These are phyloP conservation scores for Anthracocystis panici-leucophaei DNA, from an alignment of 1,284 basidiomycete species.

Conservation along the genomic window DNA sequence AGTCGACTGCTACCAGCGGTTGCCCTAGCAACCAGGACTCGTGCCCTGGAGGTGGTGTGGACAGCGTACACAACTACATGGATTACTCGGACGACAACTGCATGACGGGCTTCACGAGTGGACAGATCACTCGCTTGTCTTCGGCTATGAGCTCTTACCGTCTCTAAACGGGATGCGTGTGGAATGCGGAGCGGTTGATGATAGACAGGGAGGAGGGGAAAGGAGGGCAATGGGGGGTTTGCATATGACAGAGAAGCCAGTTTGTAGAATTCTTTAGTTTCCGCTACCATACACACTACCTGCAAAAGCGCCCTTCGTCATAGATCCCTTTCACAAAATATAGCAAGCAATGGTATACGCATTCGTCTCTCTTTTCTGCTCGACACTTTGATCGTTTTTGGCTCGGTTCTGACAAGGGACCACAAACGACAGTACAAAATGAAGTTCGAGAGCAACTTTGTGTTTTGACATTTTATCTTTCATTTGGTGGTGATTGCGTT, in stretches of 20 bases:
- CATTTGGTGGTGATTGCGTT: too few species aligned
- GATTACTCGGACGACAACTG: conserved; percentile 46
- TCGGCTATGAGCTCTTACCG: conserved; percentile 33
- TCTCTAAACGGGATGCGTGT: conserved; percentile 6
- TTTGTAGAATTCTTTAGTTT: not conserved
- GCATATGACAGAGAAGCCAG: not conserved
- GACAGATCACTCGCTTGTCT: conserved; percentile 35
- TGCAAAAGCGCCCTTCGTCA: not conserved
- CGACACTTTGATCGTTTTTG: too few species aligned
- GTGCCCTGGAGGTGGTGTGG: conserved; percentile 45
- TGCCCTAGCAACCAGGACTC: conserved; percentile 47
- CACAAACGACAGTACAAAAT: not conserved
- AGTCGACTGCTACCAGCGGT: conserved; percentile 38
- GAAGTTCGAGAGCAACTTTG: not conserved
- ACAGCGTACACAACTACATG: conserved; percentile 45
- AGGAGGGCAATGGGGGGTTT: too few species aligned
- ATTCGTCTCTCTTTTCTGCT: not conserved
- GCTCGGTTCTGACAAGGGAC: not conserved
- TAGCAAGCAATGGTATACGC: conserved; percentile 2
- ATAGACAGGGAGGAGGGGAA: not conserved
- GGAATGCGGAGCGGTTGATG: too few species aligned
- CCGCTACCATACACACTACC: not conserved
- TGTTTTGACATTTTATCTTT: too few species aligned
- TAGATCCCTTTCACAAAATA: not conserved
- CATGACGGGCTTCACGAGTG: conserved; percentile 31